Evolutionary conservation across 2,329 filamentous ascomycete species (phyloP), one percentile per base, ranked within the genome.

Genomic region (Colletotrichum eleusines): DNA sequence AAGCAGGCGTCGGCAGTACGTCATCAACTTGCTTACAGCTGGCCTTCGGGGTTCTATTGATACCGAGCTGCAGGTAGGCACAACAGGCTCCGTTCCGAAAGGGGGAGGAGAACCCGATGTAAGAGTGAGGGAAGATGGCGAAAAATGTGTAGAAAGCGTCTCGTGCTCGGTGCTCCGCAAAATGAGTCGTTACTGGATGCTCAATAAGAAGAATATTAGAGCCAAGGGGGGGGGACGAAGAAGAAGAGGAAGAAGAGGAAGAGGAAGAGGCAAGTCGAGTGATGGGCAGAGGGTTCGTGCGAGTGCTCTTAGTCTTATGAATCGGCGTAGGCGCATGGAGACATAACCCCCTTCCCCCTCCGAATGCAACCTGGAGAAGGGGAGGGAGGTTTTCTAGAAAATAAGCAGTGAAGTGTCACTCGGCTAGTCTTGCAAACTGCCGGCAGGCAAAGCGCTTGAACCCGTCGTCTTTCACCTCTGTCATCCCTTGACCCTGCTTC

Each of bases 231-330:
- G 3, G 16, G n/a, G 33, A 44, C 40, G 16, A 20, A 48, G 23
- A 40, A n/a, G 11, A 38, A 38, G 11, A 38, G 5, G 35, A n/a
- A n/a, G 26, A 23, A 31, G 38, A 40, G 14, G 4, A 20, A 26
- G 33, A 44, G 35, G 18, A 14, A 48, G 23, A 42, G 35, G 46
- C 33, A 65, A 44, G 5, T n/a, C 5, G 5, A 55, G 42, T 12
- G 5, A 38, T 26, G 42, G n/a, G 20, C 5, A 58, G 44, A 64
- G 35, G 20, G 66, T 44, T 69, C 44, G 53, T 64, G 66, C 61
- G 53, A 58, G 51, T 12, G 44, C 26, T 28, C 60, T 65, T 35
- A 60, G 42, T 58, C 66, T 69, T 65, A 68, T 63, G 50, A 65
- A 58, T 35, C 44, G 26, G 23, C 59, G 7, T 20, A 38, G n/a